Evolutionary conservation across 371 early-diverging fungal genomes (phyloP).

Genomic region (Smittium culicis): DNA sequence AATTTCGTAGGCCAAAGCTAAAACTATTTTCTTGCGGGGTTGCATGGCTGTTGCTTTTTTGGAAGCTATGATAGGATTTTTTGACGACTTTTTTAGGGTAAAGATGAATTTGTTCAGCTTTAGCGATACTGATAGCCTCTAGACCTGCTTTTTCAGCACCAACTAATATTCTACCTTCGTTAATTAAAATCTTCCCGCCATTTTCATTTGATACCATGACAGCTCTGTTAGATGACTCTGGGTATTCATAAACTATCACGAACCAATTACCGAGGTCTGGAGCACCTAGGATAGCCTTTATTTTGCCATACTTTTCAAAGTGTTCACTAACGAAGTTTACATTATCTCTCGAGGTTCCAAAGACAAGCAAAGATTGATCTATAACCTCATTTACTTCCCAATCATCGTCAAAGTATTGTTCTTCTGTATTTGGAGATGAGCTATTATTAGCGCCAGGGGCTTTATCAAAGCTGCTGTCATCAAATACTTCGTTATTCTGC

Average conservation of each 20-base stretch:
- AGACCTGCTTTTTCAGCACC: neutral
- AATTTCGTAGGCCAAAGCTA: neutral
- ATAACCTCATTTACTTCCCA: neutral
- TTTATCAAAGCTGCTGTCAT: neutral
- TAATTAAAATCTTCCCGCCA: conserved; percentile 1
- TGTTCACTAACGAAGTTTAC: neutral
- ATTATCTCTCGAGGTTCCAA: neutral
- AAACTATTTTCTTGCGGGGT: neutral
- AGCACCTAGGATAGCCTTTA: neutral
- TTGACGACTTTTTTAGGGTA: neutral
- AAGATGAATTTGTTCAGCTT: neutral
- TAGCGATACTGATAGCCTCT: neutral
- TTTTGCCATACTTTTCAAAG: neutral
- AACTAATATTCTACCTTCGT: neutral
- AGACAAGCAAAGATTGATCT: neutral
- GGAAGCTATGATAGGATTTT: too few relatives aligned
- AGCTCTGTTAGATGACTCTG: neutral
- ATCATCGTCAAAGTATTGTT: neutral
- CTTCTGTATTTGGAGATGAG: neutral
- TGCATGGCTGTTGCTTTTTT: too few relatives aligned
- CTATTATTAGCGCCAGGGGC: neutral
- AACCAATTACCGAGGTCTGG: conserved; percentile 1
- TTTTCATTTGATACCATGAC: too few relatives aligned
- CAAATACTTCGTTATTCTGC: neutral
- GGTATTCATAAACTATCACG: neutral